A percentile compares a stretch with the other conserved stretches of the same genome.
phyloP scores from a whole-genome alignment of 129 eudicot genomes.

The Lactuca saligna region DNA sequence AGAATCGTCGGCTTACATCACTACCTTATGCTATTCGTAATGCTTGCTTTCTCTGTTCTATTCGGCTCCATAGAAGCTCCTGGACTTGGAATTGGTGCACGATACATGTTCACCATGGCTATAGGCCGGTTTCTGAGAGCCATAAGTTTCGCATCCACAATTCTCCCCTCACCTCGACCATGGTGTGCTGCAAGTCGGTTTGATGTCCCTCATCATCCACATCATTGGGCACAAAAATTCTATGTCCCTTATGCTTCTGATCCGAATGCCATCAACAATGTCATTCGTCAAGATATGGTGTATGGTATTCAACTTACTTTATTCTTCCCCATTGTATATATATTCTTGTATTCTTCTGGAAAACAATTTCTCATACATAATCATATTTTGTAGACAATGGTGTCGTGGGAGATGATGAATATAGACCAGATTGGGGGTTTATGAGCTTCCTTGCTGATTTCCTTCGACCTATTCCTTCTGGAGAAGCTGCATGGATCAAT shows the following conservation, averaged over 20 bases:
- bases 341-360: conserved; percentile 8
- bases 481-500: conserved; percentile 79
- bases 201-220: conserved; percentile 74
- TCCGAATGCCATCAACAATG: conserved; percentile 51
- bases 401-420: conserved; percentile 52
- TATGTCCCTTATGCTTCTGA: conserved; percentile 89
- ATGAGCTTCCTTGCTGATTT: conserved; percentile 93
- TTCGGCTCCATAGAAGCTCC: conserved; percentile 92
- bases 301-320: conserved; percentile 51
- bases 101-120: conserved; percentile 98
- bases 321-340: not conserved
- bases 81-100: conserved; percentile 95
- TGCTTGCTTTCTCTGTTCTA: conserved; percentile 94
- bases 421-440: conserved; percentile 79
- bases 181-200: conserved; percentile 97
- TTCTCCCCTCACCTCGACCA: conserved; percentile 93
- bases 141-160: conserved; percentile 82
- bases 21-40: conserved; percentile 85
- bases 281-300: conserved; percentile 63
- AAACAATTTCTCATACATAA: not conserved
- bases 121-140: conserved; percentile 83
- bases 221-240: conserved; percentile 91
- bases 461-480: conserved; percentile 67
- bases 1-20: conserved; percentile 89
- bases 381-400: conserved; percentile 53